Conservation (phyloP, 176 grass and related monocot genomes). For the Rhynchospora pubera region DNA sequence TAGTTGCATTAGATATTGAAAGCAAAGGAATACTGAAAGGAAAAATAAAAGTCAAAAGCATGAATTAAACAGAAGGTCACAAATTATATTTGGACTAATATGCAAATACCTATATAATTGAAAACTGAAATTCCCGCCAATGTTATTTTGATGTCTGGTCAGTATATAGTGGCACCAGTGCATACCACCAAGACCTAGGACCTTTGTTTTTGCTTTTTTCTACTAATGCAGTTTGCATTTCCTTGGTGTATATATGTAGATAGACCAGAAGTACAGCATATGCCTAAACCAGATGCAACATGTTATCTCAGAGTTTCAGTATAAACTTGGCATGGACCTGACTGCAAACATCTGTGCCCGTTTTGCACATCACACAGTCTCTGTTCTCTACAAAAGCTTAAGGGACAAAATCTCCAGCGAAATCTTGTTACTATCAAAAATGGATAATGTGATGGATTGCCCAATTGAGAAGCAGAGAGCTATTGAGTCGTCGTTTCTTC, state of each 20-base stretch:
- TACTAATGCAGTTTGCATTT: background rate
- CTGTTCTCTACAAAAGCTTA: conserved; percentile 34
- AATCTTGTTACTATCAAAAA: conserved; percentile 25
- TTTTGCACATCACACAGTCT: conserved; percentile 39
- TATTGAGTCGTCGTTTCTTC: conserved; percentile 73
- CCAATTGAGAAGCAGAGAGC: conserved; percentile 41
- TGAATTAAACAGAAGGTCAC: background rate
- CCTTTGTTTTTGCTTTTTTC: background rate
- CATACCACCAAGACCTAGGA: background rate
- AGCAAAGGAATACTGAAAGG: background rate
- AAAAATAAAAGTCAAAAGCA: background rate
- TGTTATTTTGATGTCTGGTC: background rate
- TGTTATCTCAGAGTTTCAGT: conserved; percentile 37
- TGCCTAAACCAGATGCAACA: conserved; percentile 63
- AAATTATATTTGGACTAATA: background rate
- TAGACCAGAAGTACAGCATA: conserved; percentile 66
- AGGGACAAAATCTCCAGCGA: conserved; percentile 43
- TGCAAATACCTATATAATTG: background rate
- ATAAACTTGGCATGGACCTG: conserved; percentile 26
- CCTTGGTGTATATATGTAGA: conserved; percentile 27
- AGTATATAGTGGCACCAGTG: background rate
- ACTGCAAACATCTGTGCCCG: conserved; percentile 1
- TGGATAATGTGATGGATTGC: conserved; percentile 8
- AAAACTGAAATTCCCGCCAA: background rate
- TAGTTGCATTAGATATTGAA: background rate